Conservation (phyloP, 371 early-diverging fungal genomes). For the Rhizopus microsporus region DNA sequence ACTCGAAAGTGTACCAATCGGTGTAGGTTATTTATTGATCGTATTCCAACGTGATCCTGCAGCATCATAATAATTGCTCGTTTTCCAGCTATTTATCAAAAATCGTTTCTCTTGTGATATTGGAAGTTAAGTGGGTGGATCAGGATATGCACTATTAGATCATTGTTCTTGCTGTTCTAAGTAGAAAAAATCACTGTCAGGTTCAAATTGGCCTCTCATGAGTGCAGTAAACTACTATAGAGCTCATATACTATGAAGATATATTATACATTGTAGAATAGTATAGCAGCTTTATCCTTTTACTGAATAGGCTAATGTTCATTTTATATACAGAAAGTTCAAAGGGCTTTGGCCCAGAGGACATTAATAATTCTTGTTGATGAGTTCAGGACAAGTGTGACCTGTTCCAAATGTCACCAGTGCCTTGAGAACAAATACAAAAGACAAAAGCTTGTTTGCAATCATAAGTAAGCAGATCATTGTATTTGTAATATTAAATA, state of each 20-base stretch:
- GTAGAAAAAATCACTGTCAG: slow-evolving; percentile 20
- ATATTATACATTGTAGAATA: neutral
- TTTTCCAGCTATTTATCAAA: neutral
- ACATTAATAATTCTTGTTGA: too few species aligned
- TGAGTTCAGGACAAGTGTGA: too few species aligned
- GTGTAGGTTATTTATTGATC: neutral
- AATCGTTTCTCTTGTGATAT: neutral
- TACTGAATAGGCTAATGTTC: too few species aligned
- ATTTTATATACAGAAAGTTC: too few species aligned
- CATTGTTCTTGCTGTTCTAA: slow-evolving; percentile 24
- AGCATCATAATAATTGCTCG: neutral
- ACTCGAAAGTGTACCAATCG: neutral
- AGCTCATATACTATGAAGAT: neutral
- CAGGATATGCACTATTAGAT: slow-evolving; percentile 29
- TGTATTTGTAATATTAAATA: too few species aligned
- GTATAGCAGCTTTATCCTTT: too few species aligned
- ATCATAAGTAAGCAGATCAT: too few species aligned
- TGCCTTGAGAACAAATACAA: too few species aligned
- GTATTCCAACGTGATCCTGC: neutral
- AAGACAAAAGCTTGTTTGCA: too few species aligned
- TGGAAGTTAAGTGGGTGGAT: slow-evolving; percentile 3
- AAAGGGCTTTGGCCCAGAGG: too few species aligned
- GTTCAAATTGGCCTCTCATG: slow-evolving; percentile 25
- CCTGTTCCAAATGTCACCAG: too few species aligned
- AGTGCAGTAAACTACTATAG: slow-evolving; percentile 27